These are phyloP conservation scores for Penicillium atrosanguineum DNA, from an alignment of 495 filamentous ascomycete species.

Conservation along the genomic window DNA sequence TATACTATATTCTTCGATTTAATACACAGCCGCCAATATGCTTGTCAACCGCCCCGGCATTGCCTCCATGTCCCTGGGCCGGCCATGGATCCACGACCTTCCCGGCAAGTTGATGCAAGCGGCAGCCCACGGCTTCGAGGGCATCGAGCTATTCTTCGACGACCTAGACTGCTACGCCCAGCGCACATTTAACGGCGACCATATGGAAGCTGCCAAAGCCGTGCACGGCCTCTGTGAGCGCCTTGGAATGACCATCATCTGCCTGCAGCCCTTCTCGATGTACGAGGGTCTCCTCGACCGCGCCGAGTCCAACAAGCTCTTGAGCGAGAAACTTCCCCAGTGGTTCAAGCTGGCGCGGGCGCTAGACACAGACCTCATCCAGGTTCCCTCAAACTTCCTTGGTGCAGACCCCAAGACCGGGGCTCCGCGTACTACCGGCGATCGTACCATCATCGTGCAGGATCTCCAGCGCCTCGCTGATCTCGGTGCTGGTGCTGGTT, in stretches of 20 bases:
- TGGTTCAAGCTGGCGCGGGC: constrained; percentile 68
- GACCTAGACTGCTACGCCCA: constrained; percentile 65
- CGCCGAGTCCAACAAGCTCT: constrained; percentile 50
- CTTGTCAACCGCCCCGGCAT: constrained; percentile 50
- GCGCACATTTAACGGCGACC: constrained; percentile 51
- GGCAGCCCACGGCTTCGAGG: constrained; percentile 60
- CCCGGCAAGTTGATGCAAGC: constrained; percentile 65
- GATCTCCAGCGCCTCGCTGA: constrained; percentile 68
- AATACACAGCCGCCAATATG: constrained; percentile 20
- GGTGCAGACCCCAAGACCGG: constrained; percentile 43
- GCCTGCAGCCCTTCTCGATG: constrained; percentile 76
- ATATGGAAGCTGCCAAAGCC: constrained; percentile 56
- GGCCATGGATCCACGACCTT: constrained; percentile 63
- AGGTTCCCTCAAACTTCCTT: constrained; percentile 72
- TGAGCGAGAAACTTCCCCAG: constrained; percentile 58
- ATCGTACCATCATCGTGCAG: constrained; percentile 55
- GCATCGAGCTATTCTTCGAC: constrained; percentile 79
- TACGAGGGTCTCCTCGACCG: constrained; percentile 75
- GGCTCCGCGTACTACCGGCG: constrained; percentile 45
- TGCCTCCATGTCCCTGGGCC: constrained; percentile 72
- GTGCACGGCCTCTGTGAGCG: constrained; percentile 56
- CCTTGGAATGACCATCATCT: constrained; percentile 60
- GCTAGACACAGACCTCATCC: constrained; percentile 67
- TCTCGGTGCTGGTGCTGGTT: constrained; percentile 48
- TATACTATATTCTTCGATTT: background rate